These are phyloP conservation scores for Talaromyces funiculosus DNA, from an alignment of 2,329 filamentous ascomycete genomes.

Conservation along the genomic window DNA sequence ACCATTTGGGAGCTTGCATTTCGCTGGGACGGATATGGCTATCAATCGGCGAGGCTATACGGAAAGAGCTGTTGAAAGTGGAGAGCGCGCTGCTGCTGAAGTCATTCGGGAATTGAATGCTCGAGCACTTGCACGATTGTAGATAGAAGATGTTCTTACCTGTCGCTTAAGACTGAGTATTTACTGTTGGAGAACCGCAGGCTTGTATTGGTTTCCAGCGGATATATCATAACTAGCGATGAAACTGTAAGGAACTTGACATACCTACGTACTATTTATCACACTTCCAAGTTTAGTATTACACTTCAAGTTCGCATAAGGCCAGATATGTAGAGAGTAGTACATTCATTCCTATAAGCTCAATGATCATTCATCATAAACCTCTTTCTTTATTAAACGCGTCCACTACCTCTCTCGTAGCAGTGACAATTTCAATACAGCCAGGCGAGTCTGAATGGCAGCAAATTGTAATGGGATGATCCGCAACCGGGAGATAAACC, in stretches of 20 bases:
- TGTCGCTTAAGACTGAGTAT: too few species aligned
- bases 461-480: neutral
- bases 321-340: neutral
- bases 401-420: neutral
- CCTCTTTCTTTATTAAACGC: neutral
- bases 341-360: neutral
- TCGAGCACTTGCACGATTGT: neutral
- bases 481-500: neutral
- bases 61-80: constrained; percentile 51
- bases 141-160: neutral
- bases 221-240: too few species aligned
- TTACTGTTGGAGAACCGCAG: neutral
- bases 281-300: too few species aligned
- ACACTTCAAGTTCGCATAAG: too few species aligned
- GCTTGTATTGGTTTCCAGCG: neutral
- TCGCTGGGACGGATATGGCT: constrained; percentile 51
- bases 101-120: constrained; percentile 26
- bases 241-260: neutral
- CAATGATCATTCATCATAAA: neutral
- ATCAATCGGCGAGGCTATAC: constrained; percentile 54
- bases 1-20: constrained; percentile 42
- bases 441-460: neutral
- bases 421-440: neutral
- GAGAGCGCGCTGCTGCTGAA: constrained; percentile 46
- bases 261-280: too few species aligned